A percentile compares a stretch with the other conserved stretches of the same genome.
Evolutionary conservation across 768 basidiomycete genomes (phyloP).

Genomic region (Megacollybia marginata): DNA sequence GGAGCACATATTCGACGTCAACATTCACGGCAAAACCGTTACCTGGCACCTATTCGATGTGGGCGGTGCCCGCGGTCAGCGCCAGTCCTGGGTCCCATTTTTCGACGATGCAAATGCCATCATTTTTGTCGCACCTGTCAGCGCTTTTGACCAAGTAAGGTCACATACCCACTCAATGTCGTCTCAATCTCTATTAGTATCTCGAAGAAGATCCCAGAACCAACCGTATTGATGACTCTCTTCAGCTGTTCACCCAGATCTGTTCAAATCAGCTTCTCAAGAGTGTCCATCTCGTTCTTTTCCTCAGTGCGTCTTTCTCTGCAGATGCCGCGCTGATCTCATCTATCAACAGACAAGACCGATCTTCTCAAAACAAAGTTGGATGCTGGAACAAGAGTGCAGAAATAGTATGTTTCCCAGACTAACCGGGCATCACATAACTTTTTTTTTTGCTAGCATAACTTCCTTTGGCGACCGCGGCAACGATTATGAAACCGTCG

Average conservation of each 20-base stretch:
- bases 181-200: slow-evolving; percentile 41
- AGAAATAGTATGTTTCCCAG: slow-evolving; percentile 60
- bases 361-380: slow-evolving; percentile 72
- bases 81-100: slow-evolving; percentile 75
- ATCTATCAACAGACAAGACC: slow-evolving; percentile 50
- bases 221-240: slow-evolving; percentile 80
- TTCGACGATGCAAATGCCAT: slow-evolving; percentile 75
- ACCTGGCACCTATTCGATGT: slow-evolving; percentile 73
- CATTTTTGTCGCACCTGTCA: slow-evolving; percentile 74
- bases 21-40: slow-evolving; percentile 69
- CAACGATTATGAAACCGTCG: slow-evolving; percentile 78
- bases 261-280: slow-evolving; percentile 77
- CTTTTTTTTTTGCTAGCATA: slow-evolving; percentile 39
- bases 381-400: slow-evolving; percentile 59
- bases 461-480: slow-evolving; percentile 73
- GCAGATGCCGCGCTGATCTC: slow-evolving; percentile 4
- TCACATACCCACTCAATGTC: background rate
- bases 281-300: slow-evolving; percentile 53
- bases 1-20: slow-evolving; percentile 78
- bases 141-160: slow-evolving; percentile 69
- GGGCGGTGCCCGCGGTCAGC: slow-evolving; percentile 63
- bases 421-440: background rate
- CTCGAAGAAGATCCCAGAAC: slow-evolving; percentile 81
- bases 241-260: slow-evolving; percentile 83
- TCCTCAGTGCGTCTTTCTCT: slow-evolving; percentile 38